A percentile compares a stretch with the other conserved stretches of the same genome.
phyloP scores from a whole-genome alignment of 2,329 filamentous ascomycete genomes.

The Fusarium piperis region DNA sequence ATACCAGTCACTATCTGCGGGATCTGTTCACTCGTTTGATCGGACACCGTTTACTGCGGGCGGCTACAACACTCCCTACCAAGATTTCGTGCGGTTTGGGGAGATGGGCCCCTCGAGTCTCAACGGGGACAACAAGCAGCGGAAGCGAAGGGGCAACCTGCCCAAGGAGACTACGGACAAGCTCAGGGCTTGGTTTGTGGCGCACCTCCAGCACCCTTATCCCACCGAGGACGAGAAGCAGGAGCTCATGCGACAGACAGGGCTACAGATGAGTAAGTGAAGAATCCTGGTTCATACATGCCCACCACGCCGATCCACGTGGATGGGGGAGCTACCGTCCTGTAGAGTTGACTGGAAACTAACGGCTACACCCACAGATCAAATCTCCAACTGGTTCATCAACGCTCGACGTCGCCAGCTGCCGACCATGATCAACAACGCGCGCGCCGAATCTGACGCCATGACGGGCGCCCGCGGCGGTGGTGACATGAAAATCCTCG shows the following conservation, averaged over 20 bases:
- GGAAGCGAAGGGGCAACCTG: slow-evolving; percentile 81
- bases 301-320: background rate
- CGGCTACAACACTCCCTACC: slow-evolving; percentile 53
- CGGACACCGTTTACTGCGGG: slow-evolving; percentile 55
- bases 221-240: slow-evolving; percentile 90
- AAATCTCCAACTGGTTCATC: slow-evolving; percentile 85
- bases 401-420: slow-evolving; percentile 76
- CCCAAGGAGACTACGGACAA: slow-evolving; percentile 91
- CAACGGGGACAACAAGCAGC: slow-evolving; percentile 59
- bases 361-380: slow-evolving; percentile 55
- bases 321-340: background rate
- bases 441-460: slow-evolving; percentile 61
- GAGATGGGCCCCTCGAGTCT: slow-evolving; percentile 52
- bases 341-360: slow-evolving; percentile 7
- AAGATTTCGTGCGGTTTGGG: slow-evolving; percentile 55
- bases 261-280: slow-evolving; percentile 78
- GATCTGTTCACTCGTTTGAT: slow-evolving; percentile 55
- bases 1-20: slow-evolving; percentile 58
- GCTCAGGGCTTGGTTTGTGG: slow-evolving; percentile 80
- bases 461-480: slow-evolving; percentile 49
- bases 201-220: slow-evolving; percentile 83
- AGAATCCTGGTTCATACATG: background rate
- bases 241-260: slow-evolving; percentile 78
- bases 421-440: slow-evolving; percentile 67
- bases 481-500: slow-evolving; percentile 50